Conservation (phyloP, 2,329 filamentous ascomycete genomes). For the Diplodia mutila region DNA sequence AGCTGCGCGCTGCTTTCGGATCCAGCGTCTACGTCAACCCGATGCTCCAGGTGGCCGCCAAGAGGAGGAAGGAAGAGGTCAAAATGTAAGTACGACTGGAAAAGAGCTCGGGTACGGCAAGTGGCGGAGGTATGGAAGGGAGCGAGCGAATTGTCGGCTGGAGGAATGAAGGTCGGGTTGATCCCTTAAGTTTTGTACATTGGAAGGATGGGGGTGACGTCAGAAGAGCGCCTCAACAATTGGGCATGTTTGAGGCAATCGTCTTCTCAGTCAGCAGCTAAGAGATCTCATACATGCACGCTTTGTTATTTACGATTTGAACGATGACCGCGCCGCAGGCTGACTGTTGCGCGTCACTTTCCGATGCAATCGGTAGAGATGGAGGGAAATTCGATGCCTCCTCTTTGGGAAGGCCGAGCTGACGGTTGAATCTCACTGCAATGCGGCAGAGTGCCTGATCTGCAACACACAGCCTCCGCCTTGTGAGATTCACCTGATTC, state of each 20-base stretch:
- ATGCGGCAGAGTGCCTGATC: neutral
- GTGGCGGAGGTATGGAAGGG: neutral
- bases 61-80: slow-evolving; percentile 2
- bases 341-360: neutral
- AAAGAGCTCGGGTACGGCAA: neutral
- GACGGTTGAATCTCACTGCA: neutral
- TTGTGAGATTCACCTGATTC: neutral
- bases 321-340: neutral
- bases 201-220: neutral
- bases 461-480: neutral
- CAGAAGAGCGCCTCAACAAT: neutral
- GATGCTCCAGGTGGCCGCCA: neutral
- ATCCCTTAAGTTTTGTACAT: neutral
- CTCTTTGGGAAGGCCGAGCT: neutral
- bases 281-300: neutral
- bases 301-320: neutral
- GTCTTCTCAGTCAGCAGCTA: neutral
- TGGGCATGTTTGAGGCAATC: neutral
- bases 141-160: too few species aligned
- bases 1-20: slow-evolving; percentile 4
- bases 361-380: neutral
- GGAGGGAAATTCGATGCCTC: neutral
- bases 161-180: too few species aligned
- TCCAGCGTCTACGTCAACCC: slow-evolving; percentile 14
- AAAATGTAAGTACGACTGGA: neutral